Evolutionary conservation across 495 filamentous ascomycete genomes (phyloP).

Genomic region (Filosporella fistucella): DNA sequence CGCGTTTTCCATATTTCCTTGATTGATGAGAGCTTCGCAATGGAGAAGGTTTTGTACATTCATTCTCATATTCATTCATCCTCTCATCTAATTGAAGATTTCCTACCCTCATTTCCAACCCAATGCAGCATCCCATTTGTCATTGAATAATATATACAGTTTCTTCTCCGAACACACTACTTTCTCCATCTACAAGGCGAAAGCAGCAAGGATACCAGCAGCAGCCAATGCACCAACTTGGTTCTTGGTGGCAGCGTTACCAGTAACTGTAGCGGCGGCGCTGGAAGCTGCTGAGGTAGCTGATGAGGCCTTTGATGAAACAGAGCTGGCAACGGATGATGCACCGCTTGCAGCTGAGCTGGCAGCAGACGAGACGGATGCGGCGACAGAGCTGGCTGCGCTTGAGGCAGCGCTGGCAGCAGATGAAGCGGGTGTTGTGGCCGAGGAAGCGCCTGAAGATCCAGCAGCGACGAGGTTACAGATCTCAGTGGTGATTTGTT

Average conservation of each 20-base stretch:
- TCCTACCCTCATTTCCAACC: too few species aligned
- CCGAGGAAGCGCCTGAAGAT: slow-evolving; percentile 5
- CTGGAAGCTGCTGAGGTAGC: not conserved
- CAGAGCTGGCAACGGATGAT: not conserved
- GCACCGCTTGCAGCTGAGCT: not conserved
- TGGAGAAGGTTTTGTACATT: too few species aligned
- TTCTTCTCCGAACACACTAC: too few species aligned
- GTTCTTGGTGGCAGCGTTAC: slow-evolving; percentile 9
- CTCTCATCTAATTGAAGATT: too few species aligned
- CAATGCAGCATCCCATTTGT: too few species aligned
- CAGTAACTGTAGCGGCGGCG: not conserved
- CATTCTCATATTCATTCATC: too few species aligned
- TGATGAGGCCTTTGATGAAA: not conserved
- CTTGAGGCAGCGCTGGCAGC: too few species aligned
- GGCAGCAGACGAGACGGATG: not conserved
- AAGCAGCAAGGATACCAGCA: slow-evolving; percentile 25
- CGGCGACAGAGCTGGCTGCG: too few species aligned
- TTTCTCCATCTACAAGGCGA: slow-evolving; percentile 25
- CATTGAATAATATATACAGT: too few species aligned
- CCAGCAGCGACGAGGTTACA: not conserved
- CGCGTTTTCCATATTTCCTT: too few species aligned
- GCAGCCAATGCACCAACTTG: slow-evolving; percentile 21
- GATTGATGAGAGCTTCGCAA: too few species aligned
- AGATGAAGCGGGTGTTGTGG: not conserved
- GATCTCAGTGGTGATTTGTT: not conserved